A percentile compares a stretch with the other conserved stretches of the same genome.
Evolutionary conservation across 2,329 filamentous ascomycete species (phyloP).

Genomic region (Botrytis galanthina): DNA sequence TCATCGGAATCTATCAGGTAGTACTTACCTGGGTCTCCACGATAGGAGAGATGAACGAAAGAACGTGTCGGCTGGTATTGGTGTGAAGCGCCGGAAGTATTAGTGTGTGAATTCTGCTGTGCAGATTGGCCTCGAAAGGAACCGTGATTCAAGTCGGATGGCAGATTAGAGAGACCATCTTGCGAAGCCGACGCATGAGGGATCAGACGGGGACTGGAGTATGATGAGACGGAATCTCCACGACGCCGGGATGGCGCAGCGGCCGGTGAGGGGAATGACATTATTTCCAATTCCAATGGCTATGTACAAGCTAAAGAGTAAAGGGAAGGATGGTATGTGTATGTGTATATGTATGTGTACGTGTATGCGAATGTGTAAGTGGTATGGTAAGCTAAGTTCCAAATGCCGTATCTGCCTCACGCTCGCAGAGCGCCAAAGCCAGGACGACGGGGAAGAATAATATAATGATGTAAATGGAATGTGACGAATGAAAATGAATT

Average conservation of each 20-base stretch:
- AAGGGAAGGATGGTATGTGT: not conserved
- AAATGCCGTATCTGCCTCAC: conserved; percentile 11
- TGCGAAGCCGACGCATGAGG: conserved; percentile 28
- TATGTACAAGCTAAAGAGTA: not conserved
- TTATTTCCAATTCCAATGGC: conserved; percentile 17
- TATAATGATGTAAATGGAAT: not conserved
- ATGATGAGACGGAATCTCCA: conserved; percentile 28
- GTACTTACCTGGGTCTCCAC: conserved; percentile 54
- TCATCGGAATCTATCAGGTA: not conserved
- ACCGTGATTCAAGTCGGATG: conserved; percentile 29
- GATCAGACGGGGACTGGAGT: conserved; percentile 34
- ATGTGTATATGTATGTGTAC: not conserved
- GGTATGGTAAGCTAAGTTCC: not conserved
- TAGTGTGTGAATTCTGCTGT: conserved; percentile 23
- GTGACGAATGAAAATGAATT: conserved; percentile 11
- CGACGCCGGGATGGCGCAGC: conserved; percentile 28
- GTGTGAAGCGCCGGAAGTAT: conserved; percentile 28
- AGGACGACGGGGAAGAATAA: not conserved
- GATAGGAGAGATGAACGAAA: conserved; percentile 65
- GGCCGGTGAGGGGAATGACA: conserved; percentile 33
- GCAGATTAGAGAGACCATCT: conserved; percentile 25
- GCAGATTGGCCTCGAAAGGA: conserved; percentile 29
- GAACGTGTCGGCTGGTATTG: conserved; percentile 68
- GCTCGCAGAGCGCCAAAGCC: conserved; percentile 14
- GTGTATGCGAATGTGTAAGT: not conserved